phyloP scores from a whole-genome alignment of 805 yeast species.

The Candida hungchunana region DNA sequence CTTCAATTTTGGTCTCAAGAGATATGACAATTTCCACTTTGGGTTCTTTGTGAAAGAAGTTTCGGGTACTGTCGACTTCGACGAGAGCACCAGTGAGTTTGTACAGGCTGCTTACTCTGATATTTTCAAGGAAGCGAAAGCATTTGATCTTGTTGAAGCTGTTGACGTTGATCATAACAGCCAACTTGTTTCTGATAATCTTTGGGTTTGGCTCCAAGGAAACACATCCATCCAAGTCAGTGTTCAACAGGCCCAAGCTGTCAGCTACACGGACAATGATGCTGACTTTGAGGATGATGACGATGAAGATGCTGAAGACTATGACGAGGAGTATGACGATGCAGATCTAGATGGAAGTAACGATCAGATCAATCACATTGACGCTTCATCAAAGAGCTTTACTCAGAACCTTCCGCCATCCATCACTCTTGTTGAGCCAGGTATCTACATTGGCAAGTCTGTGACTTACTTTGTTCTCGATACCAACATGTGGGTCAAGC shows the following conservation, averaged over 20 bases:
- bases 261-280: constrained; percentile 13
- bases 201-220: constrained; percentile 9
- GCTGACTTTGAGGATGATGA: constrained; percentile 14
- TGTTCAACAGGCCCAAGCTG: constrained; percentile 1
- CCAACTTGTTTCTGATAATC: constrained; percentile 4
- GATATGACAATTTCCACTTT: constrained; percentile 31
- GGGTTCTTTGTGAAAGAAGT: constrained; percentile 17
- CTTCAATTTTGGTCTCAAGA: constrained; percentile 51
- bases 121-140: constrained; percentile 13
- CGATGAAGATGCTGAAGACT: constrained; percentile 1
- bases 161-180: constrained; percentile 10
- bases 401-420: constrained; percentile 1
- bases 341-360: background rate
- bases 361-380: background rate
- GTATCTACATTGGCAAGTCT: constrained; percentile 11
- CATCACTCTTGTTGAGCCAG: constrained; percentile 15
- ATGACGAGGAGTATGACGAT: constrained; percentile 1
- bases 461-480: constrained; percentile 44
- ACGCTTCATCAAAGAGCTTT: constrained; percentile 1
- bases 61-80: constrained; percentile 6
- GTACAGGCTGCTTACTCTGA: constrained; percentile 12
- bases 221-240: background rate
- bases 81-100: constrained; percentile 7
- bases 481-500: constrained; percentile 78
- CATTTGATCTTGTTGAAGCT: constrained; percentile 13